phyloP scores from a whole-genome alignment of 1,139 yeast genomes.

The Taphrina pruni region DNA sequence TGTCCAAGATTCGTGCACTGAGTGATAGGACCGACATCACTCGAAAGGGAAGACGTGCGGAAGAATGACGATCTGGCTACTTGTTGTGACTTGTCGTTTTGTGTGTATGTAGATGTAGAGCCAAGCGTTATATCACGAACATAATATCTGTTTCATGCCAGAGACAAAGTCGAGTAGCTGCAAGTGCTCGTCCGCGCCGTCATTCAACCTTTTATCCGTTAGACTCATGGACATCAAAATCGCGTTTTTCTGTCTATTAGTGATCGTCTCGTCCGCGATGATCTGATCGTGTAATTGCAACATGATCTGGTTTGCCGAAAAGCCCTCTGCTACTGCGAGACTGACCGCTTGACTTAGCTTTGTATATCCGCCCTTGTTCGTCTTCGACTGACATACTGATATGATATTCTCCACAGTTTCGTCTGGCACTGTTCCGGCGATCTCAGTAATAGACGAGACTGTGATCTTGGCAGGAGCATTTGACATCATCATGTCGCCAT shows the following conservation, averaged over 20 bases:
- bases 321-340: conserved; percentile 72
- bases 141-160: conserved; percentile 25
- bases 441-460: conserved; percentile 63
- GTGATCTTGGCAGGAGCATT: conserved; percentile 52
- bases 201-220: conserved; percentile 74
- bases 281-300: conserved; percentile 80
- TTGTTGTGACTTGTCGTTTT: too few species aligned
- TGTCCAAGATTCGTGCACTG: conserved; percentile 10
- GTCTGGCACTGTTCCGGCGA: conserved; percentile 85
- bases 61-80: not conserved
- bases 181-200: conserved; percentile 90
- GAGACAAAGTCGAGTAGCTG: conserved; percentile 65
- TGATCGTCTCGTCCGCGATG: conserved; percentile 63
- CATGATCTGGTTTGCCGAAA: conserved; percentile 82
- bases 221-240: conserved; percentile 72
- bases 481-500: conserved; percentile 50
- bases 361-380: conserved; percentile 39
- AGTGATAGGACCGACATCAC: conserved; percentile 23
- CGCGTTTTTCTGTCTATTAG: conserved; percentile 64
- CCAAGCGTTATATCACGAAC: not conserved
- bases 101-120: too few species aligned
- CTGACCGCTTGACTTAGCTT: conserved; percentile 60
- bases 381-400: conserved; percentile 50
- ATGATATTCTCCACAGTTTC: conserved; percentile 58
- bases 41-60: conserved; percentile 7